Evolutionary conservation across 768 basidiomycete species (phyloP), one percentile per base, ranked within the genome.

Genomic region (Tulasnella sp.): DNA sequence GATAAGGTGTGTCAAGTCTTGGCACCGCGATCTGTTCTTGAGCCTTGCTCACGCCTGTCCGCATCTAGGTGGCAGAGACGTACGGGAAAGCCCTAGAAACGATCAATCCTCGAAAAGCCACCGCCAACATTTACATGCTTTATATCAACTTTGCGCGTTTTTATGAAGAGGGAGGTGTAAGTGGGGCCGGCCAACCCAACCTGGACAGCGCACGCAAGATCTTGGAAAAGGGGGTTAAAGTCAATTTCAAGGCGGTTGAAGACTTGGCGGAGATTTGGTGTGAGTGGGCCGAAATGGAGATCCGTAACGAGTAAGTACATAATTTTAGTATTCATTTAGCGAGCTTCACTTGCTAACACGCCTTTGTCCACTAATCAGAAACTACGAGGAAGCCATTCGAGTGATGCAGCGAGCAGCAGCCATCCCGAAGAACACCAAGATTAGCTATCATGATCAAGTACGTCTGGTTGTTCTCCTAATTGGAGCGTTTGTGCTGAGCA

Each of bases 201-300:
- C 71, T 97, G 1, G 82, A 82, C 49, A 87, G 81, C 64, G 88
- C 94, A 3, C 82, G 93, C 43, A 93, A 93, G 73, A 86, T 98
- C 27, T 73, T 98, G 34, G 92, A 97, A 68, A 94, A 90, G 70
- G 94, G 82, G 3, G 87, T 87, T 2, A 89, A 87, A 65, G 83
- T 96, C 43, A 87, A 86, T 67, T 97, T 92, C 76, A 90, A 85
- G 71, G 77, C 81, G n/a, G 93, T 99, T 9, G 94, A 99, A 68
- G 96, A 99, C 66, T 77, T 99, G 22, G 96, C 96, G 0, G 96
- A 98, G 70, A 80, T 97, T 12, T 99, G 96, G 96, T 97, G 93
- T 66, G 96, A 98, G 72, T 98, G 96, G 94, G 83, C 96, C 5
- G 96, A 99, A 72, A 83, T 98, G 85, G 96, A 99, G 69, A 77